Evolutionary conservation across 2,329 filamentous ascomycete genomes (phyloP).

Genomic region (Claviceps maximensis): DNA sequence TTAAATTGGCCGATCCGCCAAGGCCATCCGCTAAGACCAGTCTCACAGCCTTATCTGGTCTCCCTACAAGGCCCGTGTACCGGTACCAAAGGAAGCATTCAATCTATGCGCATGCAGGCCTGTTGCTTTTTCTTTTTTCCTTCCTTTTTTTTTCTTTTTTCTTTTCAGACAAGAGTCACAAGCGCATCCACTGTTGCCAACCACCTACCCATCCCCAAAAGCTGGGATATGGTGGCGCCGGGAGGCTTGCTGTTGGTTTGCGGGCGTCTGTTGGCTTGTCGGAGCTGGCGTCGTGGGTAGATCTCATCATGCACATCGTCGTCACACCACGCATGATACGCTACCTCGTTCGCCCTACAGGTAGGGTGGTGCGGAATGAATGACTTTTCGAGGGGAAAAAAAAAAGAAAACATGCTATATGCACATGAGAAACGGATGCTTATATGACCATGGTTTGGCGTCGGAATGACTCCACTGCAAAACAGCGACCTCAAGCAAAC

Average conservation of each 20-base stretch:
- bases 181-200: neutral
- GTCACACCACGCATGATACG: neutral
- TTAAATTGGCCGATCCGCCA: neutral
- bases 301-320: neutral
- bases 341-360: neutral
- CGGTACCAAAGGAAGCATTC: neutral
- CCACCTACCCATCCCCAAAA: neutral
- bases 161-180: neutral
- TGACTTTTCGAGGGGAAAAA: too few species aligned
- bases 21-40: neutral
- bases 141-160: too few species aligned
- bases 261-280: neutral
- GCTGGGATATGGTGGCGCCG: too few species aligned
- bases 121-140: neutral
- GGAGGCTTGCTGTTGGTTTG: neutral
- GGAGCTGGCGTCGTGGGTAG: neutral
- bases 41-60: neutral
- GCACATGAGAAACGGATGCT: neutral
- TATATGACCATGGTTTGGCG: neutral
- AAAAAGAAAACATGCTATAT: too few species aligned
- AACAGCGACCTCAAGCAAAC: neutral
- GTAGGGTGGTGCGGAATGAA: too few species aligned
- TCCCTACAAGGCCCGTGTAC: neutral
- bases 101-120: neutral
- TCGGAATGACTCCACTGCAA: neutral